Evolutionary conservation across 805 yeast species (phyloP), one percentile per base, ranked within the genome.

Genomic region (Pichia ethanolica): DNA sequence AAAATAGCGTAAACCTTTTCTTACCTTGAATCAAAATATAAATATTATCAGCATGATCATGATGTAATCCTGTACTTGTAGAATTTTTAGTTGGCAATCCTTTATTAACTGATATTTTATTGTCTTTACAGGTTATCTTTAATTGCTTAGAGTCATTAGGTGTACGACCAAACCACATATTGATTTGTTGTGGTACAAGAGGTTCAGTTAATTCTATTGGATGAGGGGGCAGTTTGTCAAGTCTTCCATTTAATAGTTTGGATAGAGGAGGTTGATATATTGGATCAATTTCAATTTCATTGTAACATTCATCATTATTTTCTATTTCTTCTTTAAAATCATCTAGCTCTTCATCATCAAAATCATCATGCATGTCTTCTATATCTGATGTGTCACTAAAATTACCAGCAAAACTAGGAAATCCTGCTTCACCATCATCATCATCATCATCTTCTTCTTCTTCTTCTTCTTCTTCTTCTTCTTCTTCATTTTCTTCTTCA

Each of bases 41-140:
- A 35, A 85, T 66, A 58, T 85, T 85, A 59, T 84, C 90, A 1
- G 90, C 87, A 64, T 84, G 90, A 61, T 85, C 91, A 61, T 85
- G 91, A 57, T 85, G 91, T 11, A 85, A 65, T 0, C 91, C 91
- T 1, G 89, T 82, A 0, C 89, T 82, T 0, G 81, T 70, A 1
- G 71, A 69, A n/a, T 56, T 56, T n/a, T 26, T 14, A 1, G 77
- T 75, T 1, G 88, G 84, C 0, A 83, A 64, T 26, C 87, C 87
- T 5, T 81, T 61, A 1, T 77, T 46, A 5, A 52, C 25, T 2
- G 36, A 14, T n/a, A 26, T 26, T 5, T 48, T 36, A 1, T 38
- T 30, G 5, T 40, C 40, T 14, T 30, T 33, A 7, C 35, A 42
- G 65, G 63, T 3, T 54, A 48, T 13, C 59, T 54, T 2, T 51